Base-by-base conservation (phyloP, 2,329 filamentous ascomycete genomes). In the Apiospora hydei region DNA sequence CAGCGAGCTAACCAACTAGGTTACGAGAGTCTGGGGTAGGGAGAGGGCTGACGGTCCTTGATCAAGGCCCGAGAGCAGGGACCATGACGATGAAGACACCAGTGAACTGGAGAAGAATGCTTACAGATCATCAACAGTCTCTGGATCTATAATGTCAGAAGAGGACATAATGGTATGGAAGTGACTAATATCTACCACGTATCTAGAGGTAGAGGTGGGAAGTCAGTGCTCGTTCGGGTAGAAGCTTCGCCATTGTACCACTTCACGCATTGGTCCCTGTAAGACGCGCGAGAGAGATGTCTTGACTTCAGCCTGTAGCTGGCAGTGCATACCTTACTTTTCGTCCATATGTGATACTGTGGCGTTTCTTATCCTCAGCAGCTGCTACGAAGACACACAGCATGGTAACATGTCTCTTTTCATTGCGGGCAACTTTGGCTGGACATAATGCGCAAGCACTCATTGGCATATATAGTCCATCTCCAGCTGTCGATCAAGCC, bases 11-110 rank as follows among this genome's bases (percentile, higher is more conserved):
- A 43, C 26, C 30, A 4, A 14, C 53, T 61, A 38, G 53, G 21
- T 30, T 34, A 4, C 3, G 1, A 3, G 26, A 61, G 53, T 61
- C 53, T 61, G 53, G 53, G 53, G 53, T 61, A 61, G 34, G 10
- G 16, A 49, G 53, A 26, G 41, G 30, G 43, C 49, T 47, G 41
- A 67, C 69, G 69, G 69, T 8, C 34, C 7, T 61, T 70, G 24
- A 70, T 70, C 41, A 70, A 70, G 1, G 0, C 4, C 69, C 69
- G 69, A 70, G n/a, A 61, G 47, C 34, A 34, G 5, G 26, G 34
- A 4, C 16, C 16, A 57, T 57, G 51, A 57, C 51, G 51, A 57
- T 5, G 6, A 38, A 38, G 34, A 34, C 14, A 34, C 7, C 14
- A 57, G 51, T 57, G 5, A 18, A 18, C 5, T 57, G 16, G 46